Evolutionary conservation across 257 asterid species (phyloP).

Genomic region (Thymus mandschuricus): DNA sequence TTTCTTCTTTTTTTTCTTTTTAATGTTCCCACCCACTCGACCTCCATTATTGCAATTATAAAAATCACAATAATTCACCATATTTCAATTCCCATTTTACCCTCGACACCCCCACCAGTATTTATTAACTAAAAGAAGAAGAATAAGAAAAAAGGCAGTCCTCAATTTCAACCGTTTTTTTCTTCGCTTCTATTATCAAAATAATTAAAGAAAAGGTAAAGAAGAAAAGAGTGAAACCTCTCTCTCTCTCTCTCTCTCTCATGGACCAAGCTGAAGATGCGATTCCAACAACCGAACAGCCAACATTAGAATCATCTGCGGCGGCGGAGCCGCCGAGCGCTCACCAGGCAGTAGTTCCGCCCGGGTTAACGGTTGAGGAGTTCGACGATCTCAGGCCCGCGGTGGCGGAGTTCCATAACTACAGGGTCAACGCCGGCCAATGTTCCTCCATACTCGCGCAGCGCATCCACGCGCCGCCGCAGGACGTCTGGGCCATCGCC

Average conservation of each 20-base stretch:
- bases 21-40: conserved; percentile 25
- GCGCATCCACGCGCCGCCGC: conserved; percentile 70
- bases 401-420: conserved; percentile 63
- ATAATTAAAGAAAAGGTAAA: background rate
- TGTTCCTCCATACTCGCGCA: conserved; percentile 83
- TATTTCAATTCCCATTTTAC: conserved; percentile 7
- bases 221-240: conserved; percentile 3
- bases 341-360: conserved; percentile 36
- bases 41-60: conserved; percentile 35
- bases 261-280: conserved; percentile 32
- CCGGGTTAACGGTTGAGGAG: conserved; percentile 60
- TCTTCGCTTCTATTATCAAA: conserved; percentile 12
- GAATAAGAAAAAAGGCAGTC: background rate
- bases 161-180: conserved; percentile 13
- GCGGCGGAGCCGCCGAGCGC: conserved; percentile 17
- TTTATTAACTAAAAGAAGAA: background rate
- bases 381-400: conserved; percentile 61
- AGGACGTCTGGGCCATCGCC: conserved; percentile 67
- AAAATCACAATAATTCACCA: conserved; percentile 20
- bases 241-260: conserved; percentile 16
- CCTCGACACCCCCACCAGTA: conserved; percentile 3
- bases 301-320: conserved; percentile 7
- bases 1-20: background rate
- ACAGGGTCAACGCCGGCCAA: conserved; percentile 66
- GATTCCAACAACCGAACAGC: conserved; percentile 25